Evolutionary conservation across 139 green algal species (phyloP).

Genomic region (Chlorella sp.): DNA sequence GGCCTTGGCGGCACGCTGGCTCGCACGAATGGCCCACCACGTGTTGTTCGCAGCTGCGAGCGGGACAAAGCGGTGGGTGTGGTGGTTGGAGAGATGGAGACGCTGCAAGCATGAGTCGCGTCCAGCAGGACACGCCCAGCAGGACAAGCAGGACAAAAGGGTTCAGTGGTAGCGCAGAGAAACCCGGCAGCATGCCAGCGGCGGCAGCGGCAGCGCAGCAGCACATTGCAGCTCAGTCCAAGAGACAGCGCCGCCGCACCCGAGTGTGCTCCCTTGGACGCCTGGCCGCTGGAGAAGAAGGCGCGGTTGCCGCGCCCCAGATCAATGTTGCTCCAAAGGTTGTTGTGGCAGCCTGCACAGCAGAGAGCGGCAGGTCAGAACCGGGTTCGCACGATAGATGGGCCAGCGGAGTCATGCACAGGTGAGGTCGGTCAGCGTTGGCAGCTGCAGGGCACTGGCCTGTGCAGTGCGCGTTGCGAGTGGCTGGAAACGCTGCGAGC

Average conservation of each 20-base stretch:
- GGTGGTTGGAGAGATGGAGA: background rate
- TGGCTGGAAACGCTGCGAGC: too few relatives aligned
- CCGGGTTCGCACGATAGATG: background rate
- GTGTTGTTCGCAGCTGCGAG: conserved; percentile 18
- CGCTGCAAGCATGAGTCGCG: background rate
- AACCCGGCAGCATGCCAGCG: too few relatives aligned
- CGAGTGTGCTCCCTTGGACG: background rate
- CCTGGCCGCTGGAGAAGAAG: background rate
- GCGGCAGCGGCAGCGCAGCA: too few relatives aligned
- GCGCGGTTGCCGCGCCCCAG: conserved; percentile 8
- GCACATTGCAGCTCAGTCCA: too few relatives aligned
- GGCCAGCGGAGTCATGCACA: too few relatives aligned
- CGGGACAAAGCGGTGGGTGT: background rate
- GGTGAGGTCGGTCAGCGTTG: too few relatives aligned
- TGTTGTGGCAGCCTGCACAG: conserved; percentile 9
- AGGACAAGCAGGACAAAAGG: too few relatives aligned
- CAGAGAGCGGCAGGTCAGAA: background rate
- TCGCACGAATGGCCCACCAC: background rate
- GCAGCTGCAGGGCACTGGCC: too few relatives aligned
- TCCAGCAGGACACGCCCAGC: too few relatives aligned
- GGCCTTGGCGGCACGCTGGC: background rate
- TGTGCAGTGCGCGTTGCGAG: too few relatives aligned
- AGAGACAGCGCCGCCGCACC: background rate
- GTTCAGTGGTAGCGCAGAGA: too few relatives aligned
- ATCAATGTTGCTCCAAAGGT: conserved; percentile 6